These are phyloP conservation scores for Anisogramma anomala DNA, from an alignment of 2,329 filamentous ascomycete species.

Conservation along the genomic window DNA sequence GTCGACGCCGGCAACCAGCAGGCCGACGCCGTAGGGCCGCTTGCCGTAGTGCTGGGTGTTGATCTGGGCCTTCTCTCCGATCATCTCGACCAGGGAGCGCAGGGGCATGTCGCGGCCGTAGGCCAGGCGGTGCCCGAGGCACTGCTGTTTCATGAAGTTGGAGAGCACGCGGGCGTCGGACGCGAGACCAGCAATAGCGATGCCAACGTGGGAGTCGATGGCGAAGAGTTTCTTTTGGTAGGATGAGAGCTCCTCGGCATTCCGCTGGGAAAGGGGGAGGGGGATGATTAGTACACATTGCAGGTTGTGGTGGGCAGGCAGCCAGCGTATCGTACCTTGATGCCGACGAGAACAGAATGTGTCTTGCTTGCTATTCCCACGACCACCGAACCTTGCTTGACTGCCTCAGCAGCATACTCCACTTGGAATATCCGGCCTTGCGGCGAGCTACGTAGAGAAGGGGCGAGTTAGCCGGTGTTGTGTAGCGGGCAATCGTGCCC, in stretches of 20 bases:
- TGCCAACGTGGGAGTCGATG: conserved; percentile 88
- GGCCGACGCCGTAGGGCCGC: conserved; percentile 87
- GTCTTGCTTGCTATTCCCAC: conserved; percentile 97
- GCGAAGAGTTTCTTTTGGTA: conserved; percentile 99
- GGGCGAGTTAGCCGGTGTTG: conserved; percentile 21
- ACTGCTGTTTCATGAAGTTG: conserved; percentile 99
- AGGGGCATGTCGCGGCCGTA: conserved; percentile 91
- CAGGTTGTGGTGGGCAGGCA: neutral
- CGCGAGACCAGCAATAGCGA: conserved; percentile 91
- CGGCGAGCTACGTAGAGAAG: conserved; percentile 58
- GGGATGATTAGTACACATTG: conserved; percentile 4
- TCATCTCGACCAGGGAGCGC: conserved; percentile 78
- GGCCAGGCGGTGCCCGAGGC: conserved; percentile 85
- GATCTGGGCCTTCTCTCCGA: conserved; percentile 90
- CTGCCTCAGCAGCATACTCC: conserved; percentile 96
- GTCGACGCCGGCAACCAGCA: conserved; percentile 88
- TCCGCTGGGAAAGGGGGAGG: conserved; percentile 52
- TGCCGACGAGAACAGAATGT: conserved; percentile 85
- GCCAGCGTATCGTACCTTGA: conserved; percentile 66
- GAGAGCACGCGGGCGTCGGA: conserved; percentile 97
- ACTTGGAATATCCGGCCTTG: conserved; percentile 99
- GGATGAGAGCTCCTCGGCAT: conserved; percentile 96
- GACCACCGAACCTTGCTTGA: conserved; percentile 97
- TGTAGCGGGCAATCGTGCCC: conserved; percentile 14
- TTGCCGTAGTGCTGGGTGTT: conserved; percentile 98